These are phyloP conservation scores for Fraxinus latifolia DNA, from an alignment of 305 asterid genomes.

Conservation along the genomic window DNA sequence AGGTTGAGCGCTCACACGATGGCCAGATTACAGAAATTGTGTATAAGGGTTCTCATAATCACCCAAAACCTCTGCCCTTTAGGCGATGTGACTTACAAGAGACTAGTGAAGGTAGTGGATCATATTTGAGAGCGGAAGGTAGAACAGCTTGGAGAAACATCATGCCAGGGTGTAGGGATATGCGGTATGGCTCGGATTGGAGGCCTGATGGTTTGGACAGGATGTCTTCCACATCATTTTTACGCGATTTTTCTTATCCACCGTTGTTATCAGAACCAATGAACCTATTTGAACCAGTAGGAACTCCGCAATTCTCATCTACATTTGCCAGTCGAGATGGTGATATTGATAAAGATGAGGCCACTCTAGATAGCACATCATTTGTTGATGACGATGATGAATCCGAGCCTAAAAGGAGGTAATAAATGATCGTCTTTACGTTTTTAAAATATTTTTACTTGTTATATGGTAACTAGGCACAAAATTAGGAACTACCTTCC, in stretches of 20 bases:
- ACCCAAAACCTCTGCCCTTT: conserved; percentile 49
- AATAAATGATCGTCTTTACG: neutral
- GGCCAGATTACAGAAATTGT: conserved; percentile 66
- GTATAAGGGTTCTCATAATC: conserved; percentile 67
- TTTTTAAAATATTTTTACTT: neutral
- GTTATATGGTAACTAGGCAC: neutral
- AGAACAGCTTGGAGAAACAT: conserved; percentile 18
- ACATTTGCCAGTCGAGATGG: conserved; percentile 29
- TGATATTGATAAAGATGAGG: conserved; percentile 35
- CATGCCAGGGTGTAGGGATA: conserved; percentile 19
- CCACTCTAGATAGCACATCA: conserved; percentile 37
- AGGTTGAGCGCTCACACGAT: conserved; percentile 64
- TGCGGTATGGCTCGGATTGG: conserved; percentile 24
- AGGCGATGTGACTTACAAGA: conserved; percentile 27
- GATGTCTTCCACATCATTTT: conserved; percentile 26
- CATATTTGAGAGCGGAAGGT: conserved; percentile 21
- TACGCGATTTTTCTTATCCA: conserved; percentile 35
- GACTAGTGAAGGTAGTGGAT: conserved; percentile 23
- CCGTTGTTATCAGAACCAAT: conserved; percentile 21
- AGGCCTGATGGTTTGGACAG: conserved; percentile 29
- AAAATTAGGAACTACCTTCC: neutral
- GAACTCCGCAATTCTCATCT: conserved; percentile 34
- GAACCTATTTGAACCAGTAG: conserved; percentile 24
- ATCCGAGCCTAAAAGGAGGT: conserved; percentile 61
- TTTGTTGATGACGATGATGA: conserved; percentile 42